Percentiles rank a stretch among this genome's conserved stretches.
Evolutionary conservation across 345 rosid species (phyloP).

Genomic region (Leavenworthia alabamica): DNA sequence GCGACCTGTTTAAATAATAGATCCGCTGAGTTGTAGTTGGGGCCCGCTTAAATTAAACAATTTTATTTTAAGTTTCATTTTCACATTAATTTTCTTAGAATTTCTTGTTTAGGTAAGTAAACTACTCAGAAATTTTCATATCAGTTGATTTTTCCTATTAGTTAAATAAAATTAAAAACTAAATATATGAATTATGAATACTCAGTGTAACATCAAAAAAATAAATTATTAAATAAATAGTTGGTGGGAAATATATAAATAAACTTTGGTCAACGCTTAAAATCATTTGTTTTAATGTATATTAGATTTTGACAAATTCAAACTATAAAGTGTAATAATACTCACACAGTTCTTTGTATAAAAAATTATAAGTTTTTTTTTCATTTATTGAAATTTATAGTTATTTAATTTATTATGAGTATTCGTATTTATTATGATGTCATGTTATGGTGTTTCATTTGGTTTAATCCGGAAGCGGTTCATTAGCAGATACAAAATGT

Average conservation of each 20-base stretch:
- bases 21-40: not conserved
- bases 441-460: not conserved
- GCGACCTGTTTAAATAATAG: not conserved
- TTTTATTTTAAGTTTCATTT: not conserved
- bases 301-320: not conserved
- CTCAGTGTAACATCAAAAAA: not conserved
- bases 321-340: not conserved
- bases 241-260: not conserved
- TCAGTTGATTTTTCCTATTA: not conserved
- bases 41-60: not conserved
- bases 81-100: conserved; percentile 1
- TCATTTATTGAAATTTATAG: not conserved
- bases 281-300: not conserved
- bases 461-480: not conserved
- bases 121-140: conserved; percentile 14
- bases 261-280: not conserved
- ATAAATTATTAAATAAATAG: not conserved
- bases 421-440: not conserved
- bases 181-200: not conserved
- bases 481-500: not conserved
- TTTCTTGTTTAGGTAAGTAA: not conserved
- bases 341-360: too few species aligned
- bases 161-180: not conserved
- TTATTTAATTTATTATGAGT: not conserved
- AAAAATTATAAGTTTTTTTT: too few species aligned